Evolutionary conservation across 23 red algal genomes (phyloP), one percentile per base, ranked within the genome.

Genomic region (Gracilaria caudata): DNA sequence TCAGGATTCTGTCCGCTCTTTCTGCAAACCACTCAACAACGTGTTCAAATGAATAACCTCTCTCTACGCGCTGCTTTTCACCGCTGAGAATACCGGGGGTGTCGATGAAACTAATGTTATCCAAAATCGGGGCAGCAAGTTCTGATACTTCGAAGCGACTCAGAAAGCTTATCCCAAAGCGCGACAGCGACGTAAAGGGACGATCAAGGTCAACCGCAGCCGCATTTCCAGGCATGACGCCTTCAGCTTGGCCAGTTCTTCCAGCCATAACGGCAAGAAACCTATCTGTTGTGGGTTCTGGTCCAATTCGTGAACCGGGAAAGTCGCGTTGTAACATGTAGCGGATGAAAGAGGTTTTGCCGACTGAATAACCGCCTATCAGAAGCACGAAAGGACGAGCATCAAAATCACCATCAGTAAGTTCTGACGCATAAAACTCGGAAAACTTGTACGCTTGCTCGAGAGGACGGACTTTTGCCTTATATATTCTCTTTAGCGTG

Each of bases 1-100:
- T n/a, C 16, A 94, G 53, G 12, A 94, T 88, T 45, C 92, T 78
- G 71, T 94, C 92, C 14, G 92, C 68, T 30, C 92, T 75, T 44
- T 78, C 92, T 6, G 92, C 92, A 89, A 94, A 94, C 92, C 92
- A 94, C 64, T 88, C 80, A 20, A 94, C 82, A 30, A 94, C 92
- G 33, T 87, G 83, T 55, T 94, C 92, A 58, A 94, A 87, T 34
- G 79, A 78, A 56, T 94, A 94, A 2, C 92, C 92, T 32, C 92
- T 82, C 60, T 94, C 92, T 36, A 94, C 72, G 13, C 83, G 74
- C 32, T 94, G 82, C 73, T 94, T 94, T 54, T 88, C 92, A 45
- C 92, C 92, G 47, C 77, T 84, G 12, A 94, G 78, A 78, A 94
- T 89, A 40, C 92, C 92, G 9, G 92, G 92, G 20, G 92, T 94